Base-by-base conservation (phyloP, 2,329 filamentous ascomycete species). In the Colletotrichum ledebouriae region DNA sequence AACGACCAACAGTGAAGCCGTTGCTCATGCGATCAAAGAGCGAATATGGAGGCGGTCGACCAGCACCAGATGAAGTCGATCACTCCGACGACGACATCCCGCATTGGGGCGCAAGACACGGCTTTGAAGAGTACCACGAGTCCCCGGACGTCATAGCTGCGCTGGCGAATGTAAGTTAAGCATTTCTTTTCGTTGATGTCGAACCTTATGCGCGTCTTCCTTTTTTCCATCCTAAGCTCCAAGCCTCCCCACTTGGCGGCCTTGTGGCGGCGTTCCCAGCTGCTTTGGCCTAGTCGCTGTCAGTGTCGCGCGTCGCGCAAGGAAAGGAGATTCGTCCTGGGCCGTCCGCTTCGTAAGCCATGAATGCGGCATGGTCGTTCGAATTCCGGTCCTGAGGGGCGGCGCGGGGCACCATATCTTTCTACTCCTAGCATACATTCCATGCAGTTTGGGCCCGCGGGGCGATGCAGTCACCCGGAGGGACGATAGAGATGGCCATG, bases 71-170 rank as follows among this genome's bases (percentile, higher is more conserved):
- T 25, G 76, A 81, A 15, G 79, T 83, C 17, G 82, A 83, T 47
- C 75, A 78, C 57, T 73, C 76, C 33, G 83, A 84, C 13, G 83
- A 85, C 3, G 83, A 85, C 47, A 78, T 84, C 37, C 79, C 81
- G 49, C 83, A 85, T 72, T 87, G 85, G 84, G 86, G 87, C 7
- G 86, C 86, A 78, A 88, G 94, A 56, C 94, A 98, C 81, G 94
- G 94, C 55, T 98, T 96, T 83, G 94, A 97, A 76, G 92, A 94
- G 73, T 94, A 97, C 78, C 94, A 97, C 77, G 92, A 94, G 76
- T 97, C 92, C 5, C 92, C 94, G 73, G 94, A 97, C 76, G 94
- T 97, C 75, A 92, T 97, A 73, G 92, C 92, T 65, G 87, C 94
- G 72, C 85, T 97, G 71, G 93, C 92, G 59, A 94, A 91, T 77